Conservation (phyloP, 768 basidiomycete species). For the Collybia sp. region DNA sequence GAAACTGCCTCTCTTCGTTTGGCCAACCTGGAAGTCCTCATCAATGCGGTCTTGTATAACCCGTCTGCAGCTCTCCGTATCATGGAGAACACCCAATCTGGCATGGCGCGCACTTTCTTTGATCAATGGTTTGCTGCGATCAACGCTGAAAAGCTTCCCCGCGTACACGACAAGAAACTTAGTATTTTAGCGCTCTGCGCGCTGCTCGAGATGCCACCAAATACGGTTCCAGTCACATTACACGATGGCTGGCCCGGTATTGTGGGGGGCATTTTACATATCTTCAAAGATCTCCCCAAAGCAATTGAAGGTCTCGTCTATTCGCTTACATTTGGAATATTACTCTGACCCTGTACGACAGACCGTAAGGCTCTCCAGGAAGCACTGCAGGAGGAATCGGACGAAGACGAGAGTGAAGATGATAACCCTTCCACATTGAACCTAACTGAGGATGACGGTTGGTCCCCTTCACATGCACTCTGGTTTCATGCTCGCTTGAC, state of each 20-base stretch:
- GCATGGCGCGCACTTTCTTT: slow-evolving; percentile 73
- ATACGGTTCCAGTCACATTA: slow-evolving; percentile 50
- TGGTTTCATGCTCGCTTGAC: slow-evolving; percentile 3
- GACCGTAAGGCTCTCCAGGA: slow-evolving; percentile 64
- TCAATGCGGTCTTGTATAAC: slow-evolving; percentile 84
- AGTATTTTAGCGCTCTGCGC: slow-evolving; percentile 72
- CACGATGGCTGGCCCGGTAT: slow-evolving; percentile 74
- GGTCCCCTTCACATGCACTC: slow-evolving; percentile 7
- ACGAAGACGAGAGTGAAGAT: slow-evolving; percentile 43
- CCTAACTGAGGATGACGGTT: slow-evolving; percentile 65
- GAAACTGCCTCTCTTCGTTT: slow-evolving; percentile 64
- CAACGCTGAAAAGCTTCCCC: slow-evolving; percentile 57
- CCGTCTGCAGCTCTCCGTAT: slow-evolving; percentile 70
- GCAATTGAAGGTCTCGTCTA: slow-evolving; percentile 60
- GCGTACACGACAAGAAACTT: slow-evolving; percentile 90
- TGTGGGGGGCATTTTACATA: slow-evolving; percentile 61
- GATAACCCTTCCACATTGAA: slow-evolving; percentile 57
- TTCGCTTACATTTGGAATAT: not conserved
- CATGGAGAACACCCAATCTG: slow-evolving; percentile 58
- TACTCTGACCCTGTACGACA: slow-evolving; percentile 17
- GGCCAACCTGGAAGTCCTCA: slow-evolving; percentile 77
- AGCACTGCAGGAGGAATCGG: slow-evolving; percentile 30
- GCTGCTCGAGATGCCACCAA: slow-evolving; percentile 65
- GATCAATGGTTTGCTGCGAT: slow-evolving; percentile 81
- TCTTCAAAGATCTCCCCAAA: slow-evolving; percentile 76